Base-by-base conservation (phyloP, 345 rosid genomes). In the Aegle marmelos region DNA sequence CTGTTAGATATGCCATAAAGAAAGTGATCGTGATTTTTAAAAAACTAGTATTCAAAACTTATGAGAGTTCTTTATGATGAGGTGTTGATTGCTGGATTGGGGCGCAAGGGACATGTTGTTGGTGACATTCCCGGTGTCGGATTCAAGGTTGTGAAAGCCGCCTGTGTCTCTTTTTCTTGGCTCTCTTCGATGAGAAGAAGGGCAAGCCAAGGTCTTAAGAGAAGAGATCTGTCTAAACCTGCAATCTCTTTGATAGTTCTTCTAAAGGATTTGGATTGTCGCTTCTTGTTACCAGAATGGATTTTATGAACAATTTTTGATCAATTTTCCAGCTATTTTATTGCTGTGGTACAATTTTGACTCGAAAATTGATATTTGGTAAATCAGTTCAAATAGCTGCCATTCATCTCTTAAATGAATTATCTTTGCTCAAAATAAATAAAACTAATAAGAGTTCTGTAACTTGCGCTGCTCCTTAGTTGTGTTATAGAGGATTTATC, bases 61-160 rank as follows among this genome's bases (percentile, higher is more conserved):
- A 41, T 11, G 11, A 10, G 48, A 41, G 48, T 10, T 41, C 1
- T 41, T 11, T 41, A 41, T 1, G 94, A 90, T 75, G 97, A 92
- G 62, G 97, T 92, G 28, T 76, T 92, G 88, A 90, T 90, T 74
- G 94, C 94, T 21, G 94, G 94, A 80, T 92, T 92, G 67, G 97
- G 97, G 14, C 86, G 92, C 11, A 89, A 92, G 83, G 97, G 97
- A 6, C 97, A 92, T 73, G 97, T 90, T 0, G 97, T 90, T 4
- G 97, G 97, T 69, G 97, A 88, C 88, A 90, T 92, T 87, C 97
- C 97, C 9, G 97, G 97, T 24, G 97, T 92, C 73, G 83, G 97
- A 78, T 92, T 92, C 86, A 92, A 92, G 94, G 94, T 90, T 22
- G 97, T 92, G 78, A 92, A 89, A 86, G 97, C 88, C 5, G 89